Evolutionary conservation across 1,139 yeast species (phyloP), one percentile per base, ranked within the genome.

Genomic region (Yamadazyma conglobata): DNA sequence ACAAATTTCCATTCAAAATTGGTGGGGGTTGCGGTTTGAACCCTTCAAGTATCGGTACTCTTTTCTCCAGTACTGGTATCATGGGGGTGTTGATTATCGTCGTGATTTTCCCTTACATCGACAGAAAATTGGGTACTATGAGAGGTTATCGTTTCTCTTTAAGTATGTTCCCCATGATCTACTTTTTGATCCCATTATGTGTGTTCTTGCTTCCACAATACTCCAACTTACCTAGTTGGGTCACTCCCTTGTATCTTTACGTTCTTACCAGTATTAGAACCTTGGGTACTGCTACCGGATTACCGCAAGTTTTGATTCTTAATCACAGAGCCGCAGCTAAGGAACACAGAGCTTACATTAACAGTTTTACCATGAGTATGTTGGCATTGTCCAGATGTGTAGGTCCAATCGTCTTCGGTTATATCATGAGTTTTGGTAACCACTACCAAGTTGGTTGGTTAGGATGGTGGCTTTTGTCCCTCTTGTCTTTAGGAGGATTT

Each of bases 391-490:
- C 82, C 0, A 52, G 84, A 37, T 77, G 72, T 34, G 23, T 71
- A 1, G 83, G 80, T 2, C 86, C 86, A 0, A 52, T 76, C 10
- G 19, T 63, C 3, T 77, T 79, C 75, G 84, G 84, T 6, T 58
- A 55, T 32, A 42, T 77, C 24, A 75, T 77, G 69, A 61, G 78
- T 6, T 56, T 58, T 38, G 66, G 71, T 11, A 68, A 72, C 38
- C 48, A 47, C 9, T 40, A 50, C 22, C 54, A 61, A 9, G 49
- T 63, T 23, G 75, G 67, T 0, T 72, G 74, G 60, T 37, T 75
- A 6, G 69, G 78, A 1, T 77, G 82, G 80, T 63, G 69, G 57
- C 30, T 58, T 2, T 45, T 70, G 30, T 53, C 71, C 31, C 25
- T 51, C 3, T 40, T 74, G 21, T 60, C 74, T 0, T 33, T 56